These are phyloP conservation scores for Spirogloea muscicola DNA, from an alignment of 139 green algal species.

Conservation along the genomic window DNA sequence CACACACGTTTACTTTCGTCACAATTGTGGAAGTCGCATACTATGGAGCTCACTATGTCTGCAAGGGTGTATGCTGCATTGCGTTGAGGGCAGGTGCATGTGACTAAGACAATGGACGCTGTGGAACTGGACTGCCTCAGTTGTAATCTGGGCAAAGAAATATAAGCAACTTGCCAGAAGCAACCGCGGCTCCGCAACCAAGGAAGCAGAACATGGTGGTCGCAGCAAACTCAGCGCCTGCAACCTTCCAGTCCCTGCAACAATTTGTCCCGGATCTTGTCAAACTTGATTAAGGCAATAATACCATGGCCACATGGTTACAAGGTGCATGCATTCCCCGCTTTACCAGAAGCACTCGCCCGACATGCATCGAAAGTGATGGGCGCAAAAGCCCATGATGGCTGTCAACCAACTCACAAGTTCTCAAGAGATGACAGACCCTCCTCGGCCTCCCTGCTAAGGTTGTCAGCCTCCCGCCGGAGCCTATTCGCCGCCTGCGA, in stretches of 20 bases:
- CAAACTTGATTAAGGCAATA: neutral
- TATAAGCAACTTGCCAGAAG: neutral
- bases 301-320: too few species aligned
- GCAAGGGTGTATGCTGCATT: neutral
- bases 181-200: slow-evolving; percentile 23
- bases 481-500: too few species aligned
- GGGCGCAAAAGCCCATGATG: too few species aligned
- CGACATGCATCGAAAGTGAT: too few species aligned
- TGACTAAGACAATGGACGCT: neutral
- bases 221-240: slow-evolving; percentile 22
- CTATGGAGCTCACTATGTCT: neutral
- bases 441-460: too few species aligned
- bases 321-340: too few species aligned
- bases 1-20: neutral
- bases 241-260: slow-evolving; percentile 10
- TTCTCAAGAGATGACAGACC: too few species aligned
- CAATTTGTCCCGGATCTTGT: neutral
- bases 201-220: slow-evolving; percentile 43
- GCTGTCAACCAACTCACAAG: too few species aligned
- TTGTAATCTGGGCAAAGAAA: too few species aligned
- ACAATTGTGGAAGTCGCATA: neutral
- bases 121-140: too few species aligned
- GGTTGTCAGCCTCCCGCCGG: too few species aligned
- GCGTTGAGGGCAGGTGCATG: neutral
- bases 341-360: too few species aligned